These are phyloP conservation scores for Nigrospora oryzae DNA, from an alignment of 2,329 filamentous ascomycete species.

Conservation along the genomic window DNA sequence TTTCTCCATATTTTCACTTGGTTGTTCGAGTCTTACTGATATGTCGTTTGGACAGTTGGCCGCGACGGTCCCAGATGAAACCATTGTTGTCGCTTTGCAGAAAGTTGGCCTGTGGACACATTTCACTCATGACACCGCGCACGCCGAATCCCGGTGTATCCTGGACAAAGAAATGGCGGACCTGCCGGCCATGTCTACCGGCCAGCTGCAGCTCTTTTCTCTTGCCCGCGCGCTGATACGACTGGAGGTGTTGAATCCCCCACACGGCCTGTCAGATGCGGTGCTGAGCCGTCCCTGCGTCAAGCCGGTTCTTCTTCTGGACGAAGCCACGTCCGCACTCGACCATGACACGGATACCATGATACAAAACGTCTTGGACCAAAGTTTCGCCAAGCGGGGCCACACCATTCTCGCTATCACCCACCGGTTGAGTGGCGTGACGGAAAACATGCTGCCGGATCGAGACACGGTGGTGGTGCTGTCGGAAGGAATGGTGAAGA, in stretches of 20 bases:
- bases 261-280: background rate
- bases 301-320: conserved; percentile 22
- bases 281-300: background rate
- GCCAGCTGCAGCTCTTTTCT: conserved; percentile 23
- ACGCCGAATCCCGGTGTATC: background rate
- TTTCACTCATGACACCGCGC: background rate
- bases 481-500: no score
- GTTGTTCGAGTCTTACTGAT: no score
- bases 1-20: no score
- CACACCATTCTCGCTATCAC: conserved; percentile 25
- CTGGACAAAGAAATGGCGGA: conserved; percentile 16
- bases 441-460: conserved; percentile 12
- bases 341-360: conserved; percentile 22
- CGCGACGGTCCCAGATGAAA: conserved; percentile 9
- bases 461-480: conserved; percentile 9
- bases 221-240: conserved; percentile 21
- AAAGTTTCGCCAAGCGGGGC: conserved; percentile 14
- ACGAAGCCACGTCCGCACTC: conserved; percentile 22
- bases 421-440: conserved; percentile 20
- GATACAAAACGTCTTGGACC: conserved; percentile 20
- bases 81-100: conserved; percentile 6
- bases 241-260: conserved; percentile 1
- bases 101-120: conserved; percentile 10
- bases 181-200: conserved; percentile 19
- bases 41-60: conserved; percentile 1